Evolutionary conservation across 306 rosid genomes (phyloP), one percentile per base, ranked within the genome.

Genomic region (Castanopsis chinensis): DNA sequence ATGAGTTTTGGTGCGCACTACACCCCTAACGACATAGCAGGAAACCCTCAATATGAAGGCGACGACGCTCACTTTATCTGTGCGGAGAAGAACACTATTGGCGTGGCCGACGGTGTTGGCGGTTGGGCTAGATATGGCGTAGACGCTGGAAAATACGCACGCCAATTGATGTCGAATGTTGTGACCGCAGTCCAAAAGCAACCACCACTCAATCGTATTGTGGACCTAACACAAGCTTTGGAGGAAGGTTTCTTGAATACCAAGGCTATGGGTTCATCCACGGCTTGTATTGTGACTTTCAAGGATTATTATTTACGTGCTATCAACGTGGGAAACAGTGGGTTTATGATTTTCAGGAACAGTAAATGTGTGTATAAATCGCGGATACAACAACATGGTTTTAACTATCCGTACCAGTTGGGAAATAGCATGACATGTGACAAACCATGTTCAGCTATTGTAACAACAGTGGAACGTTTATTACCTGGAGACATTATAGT

Each of bases 341-440:
- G 83, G 5, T 79, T 83, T 61, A 41, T 83, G 74, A n/a, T 83
- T 14, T 79, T 83, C 54, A 73, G 87, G 30, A 12, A 64, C 45
- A 41, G 61, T 14, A 61, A 20, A 64, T 15, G 71, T 1, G 1
- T 64, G 6, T 69, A 20, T 33, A 57, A 32, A n/a, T 83, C 87
- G 12, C 54, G 0, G 35, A 15, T 21, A 21, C 80, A 75, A 17
- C 81, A 75, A 5, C 55, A 19, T 10, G 3, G 27, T 1, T 77
- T 78, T 43, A 74, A 78, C 55, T 4, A 28, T 12, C 77, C 77
- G 11, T 51, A 30, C 30, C 80, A 78, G 55, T 10, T 83, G 43
- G 83, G 80, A 41, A 69, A 33, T 28, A 17, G 23, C 32, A 14
- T 1, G 19, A 15, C 21, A 0, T 2, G 18, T 12, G 65, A 59